Conservation (phyloP, 2,329 filamentous ascomycete species). For the Dactylellina parvicollis region DNA sequence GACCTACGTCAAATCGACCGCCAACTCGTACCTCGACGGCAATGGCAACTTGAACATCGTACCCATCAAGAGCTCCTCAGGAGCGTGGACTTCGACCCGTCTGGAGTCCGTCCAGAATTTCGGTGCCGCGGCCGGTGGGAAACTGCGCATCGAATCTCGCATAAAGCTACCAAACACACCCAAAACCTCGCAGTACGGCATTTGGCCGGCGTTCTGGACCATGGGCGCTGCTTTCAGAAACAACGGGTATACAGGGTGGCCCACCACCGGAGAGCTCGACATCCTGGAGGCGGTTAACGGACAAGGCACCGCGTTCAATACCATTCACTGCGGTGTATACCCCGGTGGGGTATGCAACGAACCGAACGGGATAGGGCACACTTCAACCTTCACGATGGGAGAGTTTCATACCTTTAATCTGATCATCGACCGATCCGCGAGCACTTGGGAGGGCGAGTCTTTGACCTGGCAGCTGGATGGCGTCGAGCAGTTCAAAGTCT, state of each 20-base stretch:
- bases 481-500: slow-evolving; percentile 57
- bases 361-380: slow-evolving; percentile 60
- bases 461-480: slow-evolving; percentile 62
- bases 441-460: slow-evolving; percentile 59
- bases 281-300: slow-evolving; percentile 64
- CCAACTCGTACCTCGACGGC: slow-evolving; percentile 63
- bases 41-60: slow-evolving; percentile 62
- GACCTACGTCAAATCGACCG: slow-evolving; percentile 62
- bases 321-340: slow-evolving; percentile 63
- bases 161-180: slow-evolving; percentile 59
- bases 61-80: slow-evolving; percentile 57
- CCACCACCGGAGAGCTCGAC: slow-evolving; percentile 64
- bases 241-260: slow-evolving; percentile 63
- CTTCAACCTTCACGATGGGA: slow-evolving; percentile 56
- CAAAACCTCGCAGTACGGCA: slow-evolving; percentile 31
- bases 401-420: slow-evolving; percentile 60
- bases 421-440: slow-evolving; percentile 60
- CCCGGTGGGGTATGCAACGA: slow-evolving; percentile 63
- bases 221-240: slow-evolving; percentile 62
- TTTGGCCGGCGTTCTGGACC: slow-evolving; percentile 66
- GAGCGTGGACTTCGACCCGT: slow-evolving; percentile 64
- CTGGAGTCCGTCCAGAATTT: slow-evolving; percentile 62
- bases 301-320: slow-evolving; percentile 60
- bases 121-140: slow-evolving; percentile 59
- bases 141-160: slow-evolving; percentile 62